Percentiles rank a stretch among this genome's conserved stretches.
Evolutionary conservation across 257 asterid species (phyloP).

Genomic region (Scutellaria minor): DNA sequence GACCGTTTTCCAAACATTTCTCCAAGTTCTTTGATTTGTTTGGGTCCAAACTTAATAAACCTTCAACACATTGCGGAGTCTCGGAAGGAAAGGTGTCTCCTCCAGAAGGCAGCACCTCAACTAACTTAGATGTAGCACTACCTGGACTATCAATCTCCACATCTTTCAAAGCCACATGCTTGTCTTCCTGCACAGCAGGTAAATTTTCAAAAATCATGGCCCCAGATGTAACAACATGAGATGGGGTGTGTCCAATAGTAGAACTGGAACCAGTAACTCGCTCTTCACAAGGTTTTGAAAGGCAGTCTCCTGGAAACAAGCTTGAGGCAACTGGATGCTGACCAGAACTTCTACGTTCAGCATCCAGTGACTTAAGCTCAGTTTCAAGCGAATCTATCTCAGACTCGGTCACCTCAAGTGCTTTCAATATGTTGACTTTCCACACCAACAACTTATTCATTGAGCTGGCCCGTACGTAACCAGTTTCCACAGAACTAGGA

Average conservation of each 20-base stretch:
- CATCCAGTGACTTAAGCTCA: slow-evolving; percentile 61
- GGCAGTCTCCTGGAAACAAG: slow-evolving; percentile 50
- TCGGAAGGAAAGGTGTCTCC: slow-evolving; percentile 41
- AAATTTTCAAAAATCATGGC: slow-evolving; percentile 40
- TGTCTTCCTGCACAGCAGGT: slow-evolving; percentile 42
- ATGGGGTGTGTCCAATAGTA: slow-evolving; percentile 45
- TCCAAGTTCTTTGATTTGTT: slow-evolving; percentile 39
- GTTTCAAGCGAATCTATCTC: slow-evolving; percentile 92
- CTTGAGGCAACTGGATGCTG: slow-evolving; percentile 51
- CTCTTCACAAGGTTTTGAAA: slow-evolving; percentile 51
- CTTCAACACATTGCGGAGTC: slow-evolving; percentile 37
- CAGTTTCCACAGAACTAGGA: slow-evolving; percentile 53
- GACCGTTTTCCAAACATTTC: slow-evolving; percentile 39
- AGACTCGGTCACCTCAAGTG: slow-evolving; percentile 77
- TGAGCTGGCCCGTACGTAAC: slow-evolving; percentile 62
- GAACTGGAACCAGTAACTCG: slow-evolving; percentile 48
- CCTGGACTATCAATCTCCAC: slow-evolving; percentile 81
- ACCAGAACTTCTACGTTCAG: slow-evolving; percentile 43
- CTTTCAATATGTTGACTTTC: slow-evolving; percentile 74
- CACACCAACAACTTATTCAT: slow-evolving; percentile 70
- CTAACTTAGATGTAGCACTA: slow-evolving; percentile 74
- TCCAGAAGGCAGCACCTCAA: slow-evolving; percentile 47
- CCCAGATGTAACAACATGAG: slow-evolving; percentile 49
- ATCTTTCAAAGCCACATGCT: slow-evolving; percentile 45
- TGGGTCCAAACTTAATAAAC: slow-evolving; percentile 34